Evolutionary conservation across 1,284 basidiomycete genomes (phyloP), one percentile per base, ranked within the genome.

Genomic region (Cryptococcus depauperatus): DNA sequence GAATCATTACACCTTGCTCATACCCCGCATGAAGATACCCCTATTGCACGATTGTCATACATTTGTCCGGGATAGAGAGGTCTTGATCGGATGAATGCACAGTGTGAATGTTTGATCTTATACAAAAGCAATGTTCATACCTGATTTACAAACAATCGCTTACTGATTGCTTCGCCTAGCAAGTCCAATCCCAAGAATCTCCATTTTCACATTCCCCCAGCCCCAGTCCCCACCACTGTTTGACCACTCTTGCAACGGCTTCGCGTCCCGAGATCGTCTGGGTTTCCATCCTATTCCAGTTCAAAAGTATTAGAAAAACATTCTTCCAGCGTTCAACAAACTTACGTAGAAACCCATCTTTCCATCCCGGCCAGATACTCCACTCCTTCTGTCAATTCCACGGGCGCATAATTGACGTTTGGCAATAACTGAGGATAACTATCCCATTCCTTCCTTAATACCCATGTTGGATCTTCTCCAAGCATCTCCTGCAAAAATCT

Each of bases 331-430:
- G n/a, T 13, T 34, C 5, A 40, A 35, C n/a, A 19, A 26, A 61
- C 66, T 58, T 48, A 68, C 66, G 67, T 68, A 23, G 50, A 55
- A 10, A 78, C 79, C 66, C 70, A 83, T 75, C 83, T 81, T 71
- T 96, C 90, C 57, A 93, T 83, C 0, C 86, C 79, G 54, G 91
- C 92, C 37, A 91, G 81, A 61, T 93, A 93, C 73, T 85, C 91
- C 43, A 96, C 50, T 3, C 83, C 83, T 37, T 77, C 73, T 46
- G 81, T 81, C 3, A 90, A 76, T 63, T 81, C 80, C 43, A 91
- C 74, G 0, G 85, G 81, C 14, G 89, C 81, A 71, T 85, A 92
- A 8, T 63, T 60, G 1, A 70, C 65, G 1, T 79, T 83, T 1
- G 88, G 85, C 1, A 77, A 76, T 9, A 90, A 75, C 27, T 47